phyloP scores from a whole-genome alignment of 495 filamentous ascomycete species.

The Pseudotulostoma volvatum region DNA sequence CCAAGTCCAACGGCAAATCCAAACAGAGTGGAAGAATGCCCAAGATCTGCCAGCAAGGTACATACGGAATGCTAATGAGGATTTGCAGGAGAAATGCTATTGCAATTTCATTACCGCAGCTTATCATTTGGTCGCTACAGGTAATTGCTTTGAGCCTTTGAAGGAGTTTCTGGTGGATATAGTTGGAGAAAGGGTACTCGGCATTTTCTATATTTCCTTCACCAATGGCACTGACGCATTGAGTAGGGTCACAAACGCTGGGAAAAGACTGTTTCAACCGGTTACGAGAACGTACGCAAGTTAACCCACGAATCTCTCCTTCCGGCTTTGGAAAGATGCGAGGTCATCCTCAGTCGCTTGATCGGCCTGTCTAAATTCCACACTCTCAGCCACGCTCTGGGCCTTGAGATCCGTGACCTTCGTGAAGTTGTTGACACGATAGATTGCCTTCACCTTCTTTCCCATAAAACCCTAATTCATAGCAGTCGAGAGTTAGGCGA shows the following conservation, averaged over 20 bases:
- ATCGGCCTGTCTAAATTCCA: slow-evolving; percentile 76
- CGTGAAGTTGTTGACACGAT: slow-evolving; percentile 51
- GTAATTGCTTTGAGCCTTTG: slow-evolving; percentile 57
- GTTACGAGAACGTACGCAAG: slow-evolving; percentile 59
- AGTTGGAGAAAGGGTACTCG: slow-evolving; percentile 57
- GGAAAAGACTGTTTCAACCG: slow-evolving; percentile 69
- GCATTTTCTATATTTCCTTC: not conserved
- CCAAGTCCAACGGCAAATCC: slow-evolving; percentile 58
- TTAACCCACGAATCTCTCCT: slow-evolving; percentile 75
- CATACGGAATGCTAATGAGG: slow-evolving; percentile 55
- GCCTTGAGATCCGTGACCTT: slow-evolving; percentile 42
- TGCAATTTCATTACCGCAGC: slow-evolving; percentile 56
- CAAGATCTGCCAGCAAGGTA: slow-evolving; percentile 67
- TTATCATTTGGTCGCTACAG: slow-evolving; percentile 76
- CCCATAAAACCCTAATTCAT: slow-evolving; percentile 52
- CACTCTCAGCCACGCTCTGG: slow-evolving; percentile 46
- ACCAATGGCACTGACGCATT: slow-evolving; percentile 12
- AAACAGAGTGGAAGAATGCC: slow-evolving; percentile 62
- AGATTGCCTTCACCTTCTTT: slow-evolving; percentile 53
- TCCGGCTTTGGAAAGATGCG: slow-evolving; percentile 69
- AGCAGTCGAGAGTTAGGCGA: slow-evolving; percentile 63
- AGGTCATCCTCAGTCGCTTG: slow-evolving; percentile 66
- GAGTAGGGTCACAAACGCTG: slow-evolving; percentile 79
- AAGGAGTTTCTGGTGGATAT: slow-evolving; percentile 84
- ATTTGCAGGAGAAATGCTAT: slow-evolving; percentile 38